Evolutionary conservation across 2,329 filamentous ascomycete species (phyloP).

Genomic region (Orbilia blumenaviensis): DNA sequence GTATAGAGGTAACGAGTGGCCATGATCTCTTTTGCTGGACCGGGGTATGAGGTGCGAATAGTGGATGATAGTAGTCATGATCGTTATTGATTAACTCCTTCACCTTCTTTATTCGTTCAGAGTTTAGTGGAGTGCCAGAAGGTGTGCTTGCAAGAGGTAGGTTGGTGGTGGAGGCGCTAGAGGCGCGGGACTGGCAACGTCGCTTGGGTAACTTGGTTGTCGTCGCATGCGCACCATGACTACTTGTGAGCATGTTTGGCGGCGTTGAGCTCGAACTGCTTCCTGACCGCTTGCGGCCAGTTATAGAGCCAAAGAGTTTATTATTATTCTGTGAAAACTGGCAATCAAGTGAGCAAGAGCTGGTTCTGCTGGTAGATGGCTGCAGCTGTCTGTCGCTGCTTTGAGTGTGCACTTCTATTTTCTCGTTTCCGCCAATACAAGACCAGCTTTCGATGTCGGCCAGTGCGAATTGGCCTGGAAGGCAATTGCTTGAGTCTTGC

Average conservation of each 20-base stretch:
- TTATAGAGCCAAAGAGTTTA: too few relatives aligned
- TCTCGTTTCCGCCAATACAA: background rate
- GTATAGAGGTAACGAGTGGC: background rate
- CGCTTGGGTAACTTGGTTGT: background rate
- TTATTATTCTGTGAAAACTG: too few relatives aligned
- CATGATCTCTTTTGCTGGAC: background rate
- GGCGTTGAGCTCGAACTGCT: background rate
- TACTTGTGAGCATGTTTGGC: too few relatives aligned
- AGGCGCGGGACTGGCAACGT: background rate
- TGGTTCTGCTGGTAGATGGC: too few relatives aligned
- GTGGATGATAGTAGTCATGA: constrained; percentile 16
- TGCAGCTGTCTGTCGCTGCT: too few relatives aligned
- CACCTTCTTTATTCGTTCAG: background rate
- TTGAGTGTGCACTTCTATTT: background rate
- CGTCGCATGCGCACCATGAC: background rate
- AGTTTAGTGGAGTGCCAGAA: background rate
- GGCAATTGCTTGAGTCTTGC: background rate
- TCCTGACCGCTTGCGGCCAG: background rate
- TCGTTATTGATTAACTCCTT: background rate
- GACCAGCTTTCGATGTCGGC: too few relatives aligned
- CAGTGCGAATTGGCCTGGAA: background rate
- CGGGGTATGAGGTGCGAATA: background rate
- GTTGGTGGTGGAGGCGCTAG: background rate
- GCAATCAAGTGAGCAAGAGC: too few relatives aligned
- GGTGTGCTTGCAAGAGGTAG: background rate